Evolutionary conservation across 1,284 basidiomycete species (phyloP).

Genomic region (Wolfiporia cocos): DNA sequence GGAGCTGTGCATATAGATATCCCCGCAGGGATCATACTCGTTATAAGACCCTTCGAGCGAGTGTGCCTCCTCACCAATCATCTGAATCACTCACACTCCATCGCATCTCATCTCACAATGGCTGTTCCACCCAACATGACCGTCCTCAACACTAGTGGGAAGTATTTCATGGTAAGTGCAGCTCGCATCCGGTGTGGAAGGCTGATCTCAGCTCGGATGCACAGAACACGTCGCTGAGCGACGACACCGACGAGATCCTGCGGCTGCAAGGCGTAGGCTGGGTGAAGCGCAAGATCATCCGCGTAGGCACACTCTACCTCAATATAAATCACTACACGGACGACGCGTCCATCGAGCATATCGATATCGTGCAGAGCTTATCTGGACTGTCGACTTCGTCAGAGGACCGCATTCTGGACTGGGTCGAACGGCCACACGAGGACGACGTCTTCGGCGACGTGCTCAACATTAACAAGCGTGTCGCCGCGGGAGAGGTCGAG

Average conservation of each 20-base stretch:
- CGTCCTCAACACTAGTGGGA: conserved; percentile 40
- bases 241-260: conserved; percentile 51
- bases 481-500: conserved; percentile 27
- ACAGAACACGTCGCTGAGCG: conserved; percentile 54
- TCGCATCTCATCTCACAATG: conserved; percentile 26
- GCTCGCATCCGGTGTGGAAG: not conserved
- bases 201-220: not conserved
- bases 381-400: conserved; percentile 48
- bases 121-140: conserved; percentile 46
- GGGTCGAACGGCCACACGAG: conserved; percentile 39
- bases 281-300: conserved; percentile 52
- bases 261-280: conserved; percentile 56
- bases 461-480: conserved; percentile 38
- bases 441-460: conserved; percentile 54
- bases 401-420: conserved; percentile 47
- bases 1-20: no score
- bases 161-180: conserved; percentile 26
- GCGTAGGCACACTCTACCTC: conserved; percentile 45
- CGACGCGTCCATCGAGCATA: conserved; percentile 45
- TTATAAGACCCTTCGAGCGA: no score
- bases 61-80: no score
- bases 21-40: no score
- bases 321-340: conserved; percentile 55
- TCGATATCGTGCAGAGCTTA: conserved; percentile 58
- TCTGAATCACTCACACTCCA: not conserved